These are phyloP conservation scores for Dictyophora rubrovolvata DNA, from an alignment of 768 basidiomycete species.

Conservation along the genomic window DNA sequence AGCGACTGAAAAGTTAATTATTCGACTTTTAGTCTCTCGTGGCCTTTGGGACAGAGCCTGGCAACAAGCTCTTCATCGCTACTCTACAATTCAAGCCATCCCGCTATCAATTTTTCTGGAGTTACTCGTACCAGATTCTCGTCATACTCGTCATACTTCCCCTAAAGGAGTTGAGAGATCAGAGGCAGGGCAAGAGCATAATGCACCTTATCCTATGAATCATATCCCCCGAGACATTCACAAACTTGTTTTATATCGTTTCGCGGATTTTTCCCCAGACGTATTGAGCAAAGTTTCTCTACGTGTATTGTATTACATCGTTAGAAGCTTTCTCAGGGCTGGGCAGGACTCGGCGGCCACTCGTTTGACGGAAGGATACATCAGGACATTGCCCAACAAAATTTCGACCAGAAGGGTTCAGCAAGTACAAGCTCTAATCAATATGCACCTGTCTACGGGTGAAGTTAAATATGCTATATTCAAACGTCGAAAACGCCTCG, in stretches of 20 bases:
- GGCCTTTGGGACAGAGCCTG: slow-evolving; percentile 1
- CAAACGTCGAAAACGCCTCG: slow-evolving; percentile 28
- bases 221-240: neutral
- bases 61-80: slow-evolving; percentile 1
- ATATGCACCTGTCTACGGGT: slow-evolving; percentile 31
- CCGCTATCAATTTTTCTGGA: slow-evolving; percentile 1
- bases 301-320: slow-evolving; percentile 34
- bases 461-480: slow-evolving; percentile 35
- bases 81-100: neutral
- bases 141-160: neutral
- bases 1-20: slow-evolving; percentile 1
- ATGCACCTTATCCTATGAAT: neutral
- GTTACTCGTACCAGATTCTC: slow-evolving; percentile 6
- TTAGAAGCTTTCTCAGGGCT: slow-evolving; percentile 35
- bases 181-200: neutral
- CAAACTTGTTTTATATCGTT: neutral
- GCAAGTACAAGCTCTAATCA: slow-evolving; percentile 42
- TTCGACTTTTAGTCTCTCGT: slow-evolving; percentile 1
- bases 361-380: slow-evolving; percentile 37
- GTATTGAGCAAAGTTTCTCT: slow-evolving; percentile 29
- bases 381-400: slow-evolving; percentile 36
- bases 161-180: neutral
- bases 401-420: slow-evolving; percentile 26
- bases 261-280: slow-evolving; percentile 27
- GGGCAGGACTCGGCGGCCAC: slow-evolving; percentile 31